Percentiles rank a stretch among this genome's conserved stretches.
phyloP scores from a whole-genome alignment of 202 grass and related monocot genomes.

The Cymbopogon flexuosus region DNA sequence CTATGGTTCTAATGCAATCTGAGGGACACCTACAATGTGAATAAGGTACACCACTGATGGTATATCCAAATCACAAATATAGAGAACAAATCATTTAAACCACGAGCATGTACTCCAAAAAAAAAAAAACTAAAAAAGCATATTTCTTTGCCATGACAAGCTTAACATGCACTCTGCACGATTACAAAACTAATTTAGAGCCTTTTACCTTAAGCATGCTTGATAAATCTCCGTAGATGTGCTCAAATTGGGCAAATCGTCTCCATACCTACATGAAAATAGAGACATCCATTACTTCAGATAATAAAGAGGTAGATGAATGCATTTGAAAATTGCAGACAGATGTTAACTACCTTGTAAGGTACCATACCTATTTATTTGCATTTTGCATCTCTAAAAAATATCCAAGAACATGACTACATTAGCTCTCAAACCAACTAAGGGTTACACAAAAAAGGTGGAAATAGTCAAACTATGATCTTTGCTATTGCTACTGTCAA shows the following conservation, averaged over 20 bases:
- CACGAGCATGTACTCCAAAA: neutral
- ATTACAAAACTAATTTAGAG: slow-evolving; percentile 23
- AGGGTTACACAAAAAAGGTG: neutral
- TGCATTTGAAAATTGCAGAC: neutral
- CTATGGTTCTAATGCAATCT: neutral
- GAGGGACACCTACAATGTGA: neutral
- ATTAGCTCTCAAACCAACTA: neutral
- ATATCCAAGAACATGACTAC: slow-evolving; percentile 11
- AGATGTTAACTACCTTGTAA: neutral
- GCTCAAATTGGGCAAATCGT: slow-evolving; percentile 81
- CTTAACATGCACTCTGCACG: neutral
- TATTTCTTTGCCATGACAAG: neutral
- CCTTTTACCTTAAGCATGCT: slow-evolving; percentile 83
- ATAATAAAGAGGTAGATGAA: slow-evolving; percentile 21
- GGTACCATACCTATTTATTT: neutral
- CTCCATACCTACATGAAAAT: slow-evolving; percentile 76
- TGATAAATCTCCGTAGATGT: slow-evolving; percentile 77
- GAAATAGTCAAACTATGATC: neutral
- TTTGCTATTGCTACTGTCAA: slow-evolving; percentile 2
- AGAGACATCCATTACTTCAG: slow-evolving; percentile 32
- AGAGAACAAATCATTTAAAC: neutral
- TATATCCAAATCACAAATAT: neutral
- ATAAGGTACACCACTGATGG: neutral
- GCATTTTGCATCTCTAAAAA: slow-evolving; percentile 21
- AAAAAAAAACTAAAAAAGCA: neutral